Evolutionary conservation across 2,329 filamentous ascomycete genomes (phyloP).

Genomic region (Trichoderma sp.): DNA sequence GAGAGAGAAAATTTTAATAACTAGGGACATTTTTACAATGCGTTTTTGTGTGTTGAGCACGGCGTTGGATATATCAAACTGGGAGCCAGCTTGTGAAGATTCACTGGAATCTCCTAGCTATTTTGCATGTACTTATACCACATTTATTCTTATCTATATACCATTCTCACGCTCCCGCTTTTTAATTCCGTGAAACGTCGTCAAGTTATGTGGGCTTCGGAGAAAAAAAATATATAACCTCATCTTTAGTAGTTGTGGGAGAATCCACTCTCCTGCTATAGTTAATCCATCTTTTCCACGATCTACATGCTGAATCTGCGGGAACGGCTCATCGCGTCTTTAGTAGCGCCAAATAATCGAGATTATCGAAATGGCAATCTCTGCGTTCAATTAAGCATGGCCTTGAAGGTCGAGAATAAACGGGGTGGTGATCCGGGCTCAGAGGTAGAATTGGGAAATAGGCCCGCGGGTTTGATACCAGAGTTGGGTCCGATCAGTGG

Average conservation of each 20-base stretch:
- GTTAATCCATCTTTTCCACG: neutral
- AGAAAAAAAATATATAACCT: neutral
- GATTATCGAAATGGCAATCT: neutral
- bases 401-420: neutral
- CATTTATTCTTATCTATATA: slow-evolving; percentile 1
- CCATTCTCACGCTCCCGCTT: slow-evolving; percentile 5
- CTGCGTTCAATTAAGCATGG: neutral
- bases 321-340: neutral
- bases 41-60: neutral
- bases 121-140: slow-evolving; percentile 24
- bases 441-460: neutral
- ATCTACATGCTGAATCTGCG: neutral
- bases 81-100: slow-evolving; percentile 17
- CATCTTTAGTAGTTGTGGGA: neutral
- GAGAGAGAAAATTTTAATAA: slow-evolving; percentile 3
- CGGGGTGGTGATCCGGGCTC: neutral
- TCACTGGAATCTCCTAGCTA: slow-evolving; percentile 2
- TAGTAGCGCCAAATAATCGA: neutral
- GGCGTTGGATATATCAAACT: slow-evolving; percentile 15
- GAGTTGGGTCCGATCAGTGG: neutral
- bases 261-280: neutral
- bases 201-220: neutral
- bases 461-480: neutral
- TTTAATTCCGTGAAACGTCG: neutral
- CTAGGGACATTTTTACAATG: neutral